phyloP scores from a whole-genome alignment of 805 yeast genomes.

The Myxozyma monticola region DNA sequence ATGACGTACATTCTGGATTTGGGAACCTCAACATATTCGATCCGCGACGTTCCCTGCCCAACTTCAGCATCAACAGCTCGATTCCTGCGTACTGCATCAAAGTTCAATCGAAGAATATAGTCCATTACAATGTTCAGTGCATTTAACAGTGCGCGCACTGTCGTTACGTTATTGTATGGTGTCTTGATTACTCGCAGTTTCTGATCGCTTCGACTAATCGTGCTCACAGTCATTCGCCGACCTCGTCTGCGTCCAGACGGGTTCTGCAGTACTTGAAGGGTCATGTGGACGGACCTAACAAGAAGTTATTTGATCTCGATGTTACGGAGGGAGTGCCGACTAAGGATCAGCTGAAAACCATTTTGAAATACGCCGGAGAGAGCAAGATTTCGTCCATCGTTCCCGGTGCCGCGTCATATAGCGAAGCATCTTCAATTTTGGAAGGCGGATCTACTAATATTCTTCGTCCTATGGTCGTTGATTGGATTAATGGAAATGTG shows the following conservation, averaged over 20 bases:
- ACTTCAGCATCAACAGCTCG: too few relatives aligned
- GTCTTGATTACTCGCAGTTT: background rate
- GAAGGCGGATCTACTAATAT: constrained; percentile 14
- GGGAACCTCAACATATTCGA: too few relatives aligned
- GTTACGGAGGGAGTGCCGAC: constrained; percentile 38
- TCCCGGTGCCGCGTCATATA: constrained; percentile 22
- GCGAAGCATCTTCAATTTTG: constrained; percentile 22
- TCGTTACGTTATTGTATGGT: constrained; percentile 26
- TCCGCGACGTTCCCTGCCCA: too few relatives aligned
- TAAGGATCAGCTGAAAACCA: constrained; percentile 30
- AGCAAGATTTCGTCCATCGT: constrained; percentile 21
- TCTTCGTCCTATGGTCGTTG: constrained; percentile 30
- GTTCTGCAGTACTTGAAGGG: constrained; percentile 15
- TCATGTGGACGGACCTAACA: constrained; percentile 19
- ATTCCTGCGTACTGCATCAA: too few relatives aligned
- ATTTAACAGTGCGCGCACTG: constrained; percentile 23
- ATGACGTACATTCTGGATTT: too few relatives aligned
- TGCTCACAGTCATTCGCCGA: constrained; percentile 25
- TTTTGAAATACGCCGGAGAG: constrained; percentile 26
- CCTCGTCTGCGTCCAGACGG: constrained; percentile 24
- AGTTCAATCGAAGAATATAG: too few relatives aligned
- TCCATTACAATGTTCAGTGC: constrained; percentile 25
- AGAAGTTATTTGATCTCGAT: constrained; percentile 39
- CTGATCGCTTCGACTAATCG: too few relatives aligned
- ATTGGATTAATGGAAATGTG: constrained; percentile 32